Evolutionary conservation across 78 protist species (phyloP).

Genomic region (Anaeramoeba flamelloides): DNA sequence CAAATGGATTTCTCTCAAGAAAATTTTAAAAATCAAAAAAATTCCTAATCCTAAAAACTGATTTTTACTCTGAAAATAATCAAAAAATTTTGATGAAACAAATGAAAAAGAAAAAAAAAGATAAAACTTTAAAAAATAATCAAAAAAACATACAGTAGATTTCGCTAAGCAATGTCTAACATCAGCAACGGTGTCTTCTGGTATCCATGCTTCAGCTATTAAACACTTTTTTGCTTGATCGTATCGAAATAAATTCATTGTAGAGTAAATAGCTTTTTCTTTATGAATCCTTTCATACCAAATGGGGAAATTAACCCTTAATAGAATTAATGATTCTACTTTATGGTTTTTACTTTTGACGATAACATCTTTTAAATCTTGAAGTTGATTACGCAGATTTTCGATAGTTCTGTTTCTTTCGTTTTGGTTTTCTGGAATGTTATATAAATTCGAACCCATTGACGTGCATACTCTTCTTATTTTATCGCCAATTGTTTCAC

Average conservation of each 20-base stretch:
- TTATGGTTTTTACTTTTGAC: neutral
- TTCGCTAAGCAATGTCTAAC: neutral
- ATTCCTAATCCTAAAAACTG: too few species aligned
- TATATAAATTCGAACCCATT: neutral
- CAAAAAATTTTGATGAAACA: too few species aligned
- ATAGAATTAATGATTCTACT: neutral
- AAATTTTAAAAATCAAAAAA: too few species aligned
- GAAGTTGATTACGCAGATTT: neutral
- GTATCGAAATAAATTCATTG: constrained; percentile 1
- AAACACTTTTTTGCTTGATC: neutral
- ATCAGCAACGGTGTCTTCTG: neutral
- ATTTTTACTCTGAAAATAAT: too few species aligned
- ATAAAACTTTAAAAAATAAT: too few species aligned
- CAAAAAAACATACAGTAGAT: too few species aligned
- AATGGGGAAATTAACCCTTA: neutral
- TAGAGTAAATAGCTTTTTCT: neutral
- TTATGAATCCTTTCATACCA: neutral
- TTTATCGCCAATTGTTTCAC: neutral
- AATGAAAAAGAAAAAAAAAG: too few species aligned
- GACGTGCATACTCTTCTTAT: neutral
- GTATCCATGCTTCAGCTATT: neutral
- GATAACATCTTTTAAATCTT: neutral
- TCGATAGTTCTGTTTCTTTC: neutral
- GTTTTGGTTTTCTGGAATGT: neutral
- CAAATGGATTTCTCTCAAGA: too few species aligned